These are phyloP conservation scores for Clonostachys sp. DNA, from an alignment of 2,329 filamentous ascomycete species.

Conservation along the genomic window DNA sequence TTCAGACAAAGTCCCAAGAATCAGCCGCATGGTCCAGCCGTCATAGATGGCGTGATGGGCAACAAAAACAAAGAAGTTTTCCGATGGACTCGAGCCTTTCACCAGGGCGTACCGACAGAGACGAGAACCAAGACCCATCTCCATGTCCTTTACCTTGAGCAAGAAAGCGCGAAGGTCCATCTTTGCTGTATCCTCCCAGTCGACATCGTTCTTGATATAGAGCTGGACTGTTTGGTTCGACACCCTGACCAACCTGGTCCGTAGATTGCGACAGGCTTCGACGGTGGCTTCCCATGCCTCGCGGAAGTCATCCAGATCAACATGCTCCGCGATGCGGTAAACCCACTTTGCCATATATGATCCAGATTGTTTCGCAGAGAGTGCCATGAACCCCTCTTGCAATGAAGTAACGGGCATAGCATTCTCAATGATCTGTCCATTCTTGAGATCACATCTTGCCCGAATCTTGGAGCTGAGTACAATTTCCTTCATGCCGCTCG, in stretches of 20 bases:
- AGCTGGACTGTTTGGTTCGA: background rate
- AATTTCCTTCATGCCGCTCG: too few species aligned
- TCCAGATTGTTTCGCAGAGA: constrained; percentile 12
- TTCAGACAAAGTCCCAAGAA: background rate
- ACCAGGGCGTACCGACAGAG: constrained; percentile 5
- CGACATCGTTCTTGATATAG: background rate
- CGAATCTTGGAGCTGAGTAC: too few species aligned
- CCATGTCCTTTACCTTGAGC: background rate
- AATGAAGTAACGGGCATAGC: constrained; percentile 32
- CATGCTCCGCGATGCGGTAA: constrained; percentile 9
- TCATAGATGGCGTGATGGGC: constrained; percentile 5
- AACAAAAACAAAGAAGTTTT: background rate
- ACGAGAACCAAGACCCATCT: constrained; percentile 5
- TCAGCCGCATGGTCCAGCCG: background rate
- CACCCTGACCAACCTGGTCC: constrained; percentile 3
- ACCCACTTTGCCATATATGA: constrained; percentile 3
- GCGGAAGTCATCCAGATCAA: constrained; percentile 15
- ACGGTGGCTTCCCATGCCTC: constrained; percentile 15
- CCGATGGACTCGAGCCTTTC: background rate
- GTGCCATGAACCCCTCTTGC: constrained; percentile 31
- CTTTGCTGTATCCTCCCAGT: background rate
- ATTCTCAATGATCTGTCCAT: constrained; percentile 13
- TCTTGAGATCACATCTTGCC: background rate
- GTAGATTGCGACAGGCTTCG: constrained; percentile 2
- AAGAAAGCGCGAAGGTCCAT: background rate